Base-by-base conservation (phyloP, 371 early-diverging fungal species). In the Phascolomyces articulosus region DNA sequence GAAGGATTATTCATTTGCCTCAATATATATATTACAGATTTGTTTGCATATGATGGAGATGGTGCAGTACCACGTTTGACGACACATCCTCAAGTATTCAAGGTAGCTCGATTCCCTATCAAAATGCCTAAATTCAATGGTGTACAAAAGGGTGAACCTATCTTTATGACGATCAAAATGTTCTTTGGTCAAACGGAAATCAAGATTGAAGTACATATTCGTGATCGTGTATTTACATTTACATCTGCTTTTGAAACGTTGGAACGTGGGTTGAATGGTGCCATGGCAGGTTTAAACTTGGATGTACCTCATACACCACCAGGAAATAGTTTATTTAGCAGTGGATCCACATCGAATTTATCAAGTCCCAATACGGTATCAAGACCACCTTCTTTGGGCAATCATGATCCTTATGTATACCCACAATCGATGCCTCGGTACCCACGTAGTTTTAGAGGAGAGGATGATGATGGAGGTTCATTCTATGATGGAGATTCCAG, bases 151-250 rank as follows among this genome's bases (percentile, higher is more conserved):
- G 80, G 75, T 11, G 71, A 78, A 29, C 75, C 78, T 3, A 71
- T 82, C 40, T 75, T 78, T 48, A 79, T 82, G 80, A 78, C 73
- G n/a, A 82, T 82, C 65, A 80, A 79, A 49, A 82, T 82, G 83
- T 82, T 74, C 65, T 82, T 82, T 69, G 83, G 83, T 53, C 77
- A 78, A 60, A 82, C 83, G 28, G 83, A 82, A 66, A 76, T 82
- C 63, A 79, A 79, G 56, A 82, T 82, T 40, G 83, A 82, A 59
- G 80, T 77, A 8, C 76, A 76, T 44, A 79, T 82, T 29, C 77
- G 78, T 24, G 83, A 82, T 58, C 65, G 78, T 23, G 78, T 71
- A 27, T 82, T 83, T 38, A 75, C 77, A 13, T 83, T 83, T 31
- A 83, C 83, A 6, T 79, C 80, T 18, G 73, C 83, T 9, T 82